These are phyloP conservation scores for Diplotaxis tenuifolia DNA, from an alignment of 345 rosid species.

Conservation along the genomic window DNA sequence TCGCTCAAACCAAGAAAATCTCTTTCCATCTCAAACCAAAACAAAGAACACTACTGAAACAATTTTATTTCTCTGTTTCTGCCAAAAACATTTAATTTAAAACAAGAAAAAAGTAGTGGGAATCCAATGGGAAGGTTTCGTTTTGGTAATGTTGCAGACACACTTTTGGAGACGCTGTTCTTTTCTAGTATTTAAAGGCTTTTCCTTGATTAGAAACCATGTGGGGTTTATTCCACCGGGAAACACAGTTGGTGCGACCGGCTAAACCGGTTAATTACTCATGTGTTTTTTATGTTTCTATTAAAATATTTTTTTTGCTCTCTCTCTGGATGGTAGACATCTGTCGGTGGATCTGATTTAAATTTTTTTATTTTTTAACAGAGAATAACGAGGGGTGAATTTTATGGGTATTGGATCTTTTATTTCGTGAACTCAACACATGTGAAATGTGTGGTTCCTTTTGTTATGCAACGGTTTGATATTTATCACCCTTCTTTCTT, in stretches of 20 bases:
- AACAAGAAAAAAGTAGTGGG: not conserved
- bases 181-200: constrained; percentile 17
- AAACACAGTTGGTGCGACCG: constrained; percentile 38
- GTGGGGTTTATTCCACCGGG: constrained; percentile 36
- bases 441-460: constrained; percentile 33
- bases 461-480: constrained; percentile 25
- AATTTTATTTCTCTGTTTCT: constrained; percentile 3
- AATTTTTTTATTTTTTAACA: no score
- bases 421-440: constrained; percentile 13
- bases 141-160: constrained; percentile 29
- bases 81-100: not conserved
- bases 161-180: constrained; percentile 13
- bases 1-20: constrained; percentile 72
- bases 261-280: constrained; percentile 38
- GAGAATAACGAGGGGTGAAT: not conserved
- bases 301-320: not conserved
- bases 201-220: constrained; percentile 4
- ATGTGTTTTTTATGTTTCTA: constrained; percentile 46
- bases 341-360: constrained; percentile 24
- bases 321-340: not conserved
- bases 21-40: constrained; percentile 63
- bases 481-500: constrained; percentile 6
- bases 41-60: not conserved
- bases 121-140: constrained; percentile 28
- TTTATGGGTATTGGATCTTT: constrained; percentile 11